Base-by-base conservation (phyloP, 805 yeast species). In the Candida insectorum region DNA sequence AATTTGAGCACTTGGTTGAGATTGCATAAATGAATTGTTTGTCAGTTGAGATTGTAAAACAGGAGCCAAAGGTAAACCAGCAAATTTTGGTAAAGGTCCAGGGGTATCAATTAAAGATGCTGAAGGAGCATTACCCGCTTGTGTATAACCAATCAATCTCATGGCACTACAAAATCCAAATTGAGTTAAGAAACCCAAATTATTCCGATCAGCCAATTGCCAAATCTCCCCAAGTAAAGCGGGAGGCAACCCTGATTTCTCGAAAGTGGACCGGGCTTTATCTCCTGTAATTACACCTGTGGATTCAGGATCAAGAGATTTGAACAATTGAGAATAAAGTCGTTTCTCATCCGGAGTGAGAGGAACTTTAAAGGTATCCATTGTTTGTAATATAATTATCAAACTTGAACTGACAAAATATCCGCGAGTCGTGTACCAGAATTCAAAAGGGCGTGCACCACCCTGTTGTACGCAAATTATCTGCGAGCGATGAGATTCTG, bases 121-220 rank as follows among this genome's bases (percentile, higher is more conserved):
- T 5, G 73, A 68, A 10, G 79, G 69, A 37, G 71, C 64, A 3
- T 72, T 71, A 16, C 95, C 94, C 7, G 69, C 57, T 64, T 93
- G 97, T 28, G 85, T 80, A 53, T 86, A 85, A 17, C 94, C 95
- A 49, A 93, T 85, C 45, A 87, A 66, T 55, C 99, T 76, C 77
- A 93, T 73, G 14, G 97, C 96, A 33, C 79, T 73, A 41, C 84
- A 76, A 59, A 93, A 93, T 16, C 89, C 91, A 36, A 73, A 69
- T 52, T 81, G 85, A 47, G 81, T 82, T 43, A 93, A 68, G 51
- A 81, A 84, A 0, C 99, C 99, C 43, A 79, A 71, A 62, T 87
- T 87, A 39, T 78, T 80, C n/a, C 76, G 73, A 60, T 93, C 99
- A n/a, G 96, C 88, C 22, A 84, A 56, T 56, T 85, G 89, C 98